A percentile compares a stretch with the other conserved stretches of the same genome.
Conservation (phyloP, 768 basidiomycete genomes). For the Lenzites betulinus region DNA sequence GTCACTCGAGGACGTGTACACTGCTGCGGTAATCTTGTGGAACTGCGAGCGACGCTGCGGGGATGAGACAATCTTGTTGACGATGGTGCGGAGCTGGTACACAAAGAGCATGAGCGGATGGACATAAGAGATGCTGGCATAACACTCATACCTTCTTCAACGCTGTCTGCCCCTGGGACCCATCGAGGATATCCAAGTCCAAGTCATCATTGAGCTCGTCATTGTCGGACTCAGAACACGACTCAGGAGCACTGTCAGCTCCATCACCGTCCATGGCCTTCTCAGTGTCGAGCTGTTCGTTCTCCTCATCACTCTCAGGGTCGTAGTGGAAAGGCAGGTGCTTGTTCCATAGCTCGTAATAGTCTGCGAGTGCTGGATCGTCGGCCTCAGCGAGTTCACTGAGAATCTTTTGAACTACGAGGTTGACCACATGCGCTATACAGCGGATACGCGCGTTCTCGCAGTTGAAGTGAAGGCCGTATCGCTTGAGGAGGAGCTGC, state of each 20-base stretch:
- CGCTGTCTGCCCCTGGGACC: too few relatives aligned
- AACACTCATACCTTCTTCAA: too few relatives aligned
- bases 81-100: constrained; percentile 16
- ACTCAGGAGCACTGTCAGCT: too few relatives aligned
- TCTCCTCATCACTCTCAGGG: constrained; percentile 27
- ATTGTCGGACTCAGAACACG: too few relatives aligned
- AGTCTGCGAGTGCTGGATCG: constrained; percentile 31
- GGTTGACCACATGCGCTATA: constrained; percentile 38
- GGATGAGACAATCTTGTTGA: constrained; percentile 36
- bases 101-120: too few relatives aligned
- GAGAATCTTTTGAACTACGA: constrained; percentile 39
- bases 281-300: constrained; percentile 13
- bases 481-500: background rate
- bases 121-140: too few relatives aligned
- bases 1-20: background rate
- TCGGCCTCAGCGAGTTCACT: constrained; percentile 27
- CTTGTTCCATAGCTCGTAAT: constrained; percentile 30
- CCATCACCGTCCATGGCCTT: too few relatives aligned
- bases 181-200: too few relatives aligned
- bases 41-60: constrained; percentile 33
- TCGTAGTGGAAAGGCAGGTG: constrained; percentile 36
- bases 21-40: constrained; percentile 17
- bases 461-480: constrained; percentile 27
- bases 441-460: constrained; percentile 38
- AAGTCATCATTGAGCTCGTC: too few relatives aligned